Evolutionary conservation across 257 asterid genomes (phyloP).

Genomic region (Fraxinus excelsior): DNA sequence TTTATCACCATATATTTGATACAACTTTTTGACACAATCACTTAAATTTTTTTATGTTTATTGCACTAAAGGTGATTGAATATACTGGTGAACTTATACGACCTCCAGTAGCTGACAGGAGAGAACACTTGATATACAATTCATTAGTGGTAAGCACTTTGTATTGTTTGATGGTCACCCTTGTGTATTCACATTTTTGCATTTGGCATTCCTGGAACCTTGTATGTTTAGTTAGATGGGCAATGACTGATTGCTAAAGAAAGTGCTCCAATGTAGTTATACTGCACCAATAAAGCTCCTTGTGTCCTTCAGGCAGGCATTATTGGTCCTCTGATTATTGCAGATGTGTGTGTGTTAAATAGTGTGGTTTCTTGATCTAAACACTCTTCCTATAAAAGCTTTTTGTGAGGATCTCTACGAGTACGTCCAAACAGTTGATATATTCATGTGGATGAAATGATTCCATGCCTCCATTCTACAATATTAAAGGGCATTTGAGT

Average conservation of each 20-base stretch:
- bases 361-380: constrained; percentile 7
- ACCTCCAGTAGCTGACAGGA: constrained; percentile 90
- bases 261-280: constrained; percentile 16
- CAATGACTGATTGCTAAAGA: constrained; percentile 3
- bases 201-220: constrained; percentile 13
- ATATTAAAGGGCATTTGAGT: background rate
- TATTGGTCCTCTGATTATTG: constrained; percentile 13
- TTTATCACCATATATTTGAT: constrained; percentile 25
- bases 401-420: constrained; percentile 5
- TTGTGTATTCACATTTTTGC: constrained; percentile 12
- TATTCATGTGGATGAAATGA: background rate
- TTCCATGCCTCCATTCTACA: background rate
- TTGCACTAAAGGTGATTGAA: constrained; percentile 72
- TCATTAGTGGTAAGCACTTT: constrained; percentile 80
- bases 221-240: constrained; percentile 1
- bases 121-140: constrained; percentile 87
- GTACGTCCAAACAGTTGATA: background rate
- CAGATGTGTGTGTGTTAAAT: constrained; percentile 11
- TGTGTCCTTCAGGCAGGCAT: constrained; percentile 1
- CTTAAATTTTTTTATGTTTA: constrained; percentile 21
- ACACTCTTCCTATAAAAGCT: constrained; percentile 4
- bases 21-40: constrained; percentile 17
- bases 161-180: constrained; percentile 21
- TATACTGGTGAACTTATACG: constrained; percentile 94
- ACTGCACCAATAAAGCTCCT: constrained; percentile 11